These are phyloP conservation scores for Verticillium nonalfalfae DNA, from an alignment of 2,329 filamentous ascomycete genomes.

Conservation along the genomic window DNA sequence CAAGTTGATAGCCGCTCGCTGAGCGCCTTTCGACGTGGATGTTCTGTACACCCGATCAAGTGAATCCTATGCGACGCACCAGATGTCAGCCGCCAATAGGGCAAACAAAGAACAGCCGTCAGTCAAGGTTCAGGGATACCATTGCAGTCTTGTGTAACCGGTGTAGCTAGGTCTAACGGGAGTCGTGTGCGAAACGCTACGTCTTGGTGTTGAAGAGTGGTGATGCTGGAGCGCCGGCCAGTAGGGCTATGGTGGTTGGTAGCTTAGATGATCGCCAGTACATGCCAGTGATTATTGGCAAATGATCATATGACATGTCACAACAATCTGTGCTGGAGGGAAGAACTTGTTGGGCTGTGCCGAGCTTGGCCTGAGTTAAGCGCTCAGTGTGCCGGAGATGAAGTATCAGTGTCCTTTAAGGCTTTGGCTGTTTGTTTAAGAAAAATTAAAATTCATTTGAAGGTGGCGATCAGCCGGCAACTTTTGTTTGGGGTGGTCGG, in stretches of 20 bases:
- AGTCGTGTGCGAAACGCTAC: too few species aligned
- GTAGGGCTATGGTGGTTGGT: background rate
- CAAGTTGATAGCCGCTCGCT: constrained; percentile 40
- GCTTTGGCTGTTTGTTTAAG: too few species aligned
- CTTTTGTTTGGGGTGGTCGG: too few species aligned
- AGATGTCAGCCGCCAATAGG: background rate
- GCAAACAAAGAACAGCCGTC: background rate
- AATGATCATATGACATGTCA: too few species aligned
- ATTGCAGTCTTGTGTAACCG: background rate
- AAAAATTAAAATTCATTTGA: too few species aligned
- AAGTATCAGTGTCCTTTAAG: too few species aligned
- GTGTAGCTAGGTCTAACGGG: background rate
- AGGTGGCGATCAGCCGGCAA: too few species aligned
- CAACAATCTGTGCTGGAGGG: too few species aligned
- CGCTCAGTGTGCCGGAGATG: too few species aligned
- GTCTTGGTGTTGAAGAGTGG: background rate
- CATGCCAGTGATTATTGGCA: background rate
- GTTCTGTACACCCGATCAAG: constrained; percentile 20
- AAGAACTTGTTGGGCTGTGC: too few species aligned
- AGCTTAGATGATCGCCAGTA: background rate
- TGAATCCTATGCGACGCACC: constrained; percentile 2
- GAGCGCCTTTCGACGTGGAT: constrained; percentile 44
- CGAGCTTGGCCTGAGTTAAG: too few species aligned
- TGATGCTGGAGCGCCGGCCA: too few species aligned
- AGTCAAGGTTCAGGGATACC: background rate